Conservation (phyloP, 805 yeast species). For the Teunomyces pallodes region DNA sequence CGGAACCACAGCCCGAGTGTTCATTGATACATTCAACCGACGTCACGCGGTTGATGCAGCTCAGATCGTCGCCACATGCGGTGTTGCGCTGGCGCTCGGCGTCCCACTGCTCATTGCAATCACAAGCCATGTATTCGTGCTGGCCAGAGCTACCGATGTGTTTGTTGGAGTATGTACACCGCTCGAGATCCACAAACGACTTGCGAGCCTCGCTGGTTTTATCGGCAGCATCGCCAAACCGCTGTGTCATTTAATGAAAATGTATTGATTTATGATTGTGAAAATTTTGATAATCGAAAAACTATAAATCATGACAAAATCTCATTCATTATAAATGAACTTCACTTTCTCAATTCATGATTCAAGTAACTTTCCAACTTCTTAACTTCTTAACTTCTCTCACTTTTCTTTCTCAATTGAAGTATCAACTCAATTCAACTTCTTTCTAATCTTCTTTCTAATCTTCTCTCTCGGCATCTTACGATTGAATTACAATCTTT, state of each 20-base stretch:
- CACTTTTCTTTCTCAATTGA: no score
- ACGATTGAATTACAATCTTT: no score
- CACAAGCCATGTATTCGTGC: conserved; percentile 87
- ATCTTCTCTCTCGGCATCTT: no score
- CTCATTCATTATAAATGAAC: no score
- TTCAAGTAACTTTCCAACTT: no score
- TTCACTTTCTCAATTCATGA: no score
- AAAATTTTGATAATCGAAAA: not conserved
- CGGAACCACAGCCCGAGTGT: conserved; percentile 65
- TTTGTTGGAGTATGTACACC: conserved; percentile 63
- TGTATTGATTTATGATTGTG: not conserved
- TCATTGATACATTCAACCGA: conserved; percentile 85
- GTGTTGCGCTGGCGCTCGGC: conserved; percentile 32
- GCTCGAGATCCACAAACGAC: conserved; percentile 54
- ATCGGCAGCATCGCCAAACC: conserved; percentile 43
- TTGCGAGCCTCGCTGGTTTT: conserved; percentile 67
- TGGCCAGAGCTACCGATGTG: conserved; percentile 68
- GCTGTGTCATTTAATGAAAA: not conserved
- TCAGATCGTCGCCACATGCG: conserved; percentile 84
- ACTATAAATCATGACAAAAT: no score
- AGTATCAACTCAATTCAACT: no score
- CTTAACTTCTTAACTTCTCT: no score
- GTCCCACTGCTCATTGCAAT: conserved; percentile 62
- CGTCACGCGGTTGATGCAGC: conserved; percentile 89
- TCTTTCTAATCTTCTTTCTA: no score